Percentiles rank a stretch among this genome's conserved stretches.
phyloP scores from a whole-genome alignment of 2,329 filamentous ascomycete genomes.

The Botrytis porri region DNA sequence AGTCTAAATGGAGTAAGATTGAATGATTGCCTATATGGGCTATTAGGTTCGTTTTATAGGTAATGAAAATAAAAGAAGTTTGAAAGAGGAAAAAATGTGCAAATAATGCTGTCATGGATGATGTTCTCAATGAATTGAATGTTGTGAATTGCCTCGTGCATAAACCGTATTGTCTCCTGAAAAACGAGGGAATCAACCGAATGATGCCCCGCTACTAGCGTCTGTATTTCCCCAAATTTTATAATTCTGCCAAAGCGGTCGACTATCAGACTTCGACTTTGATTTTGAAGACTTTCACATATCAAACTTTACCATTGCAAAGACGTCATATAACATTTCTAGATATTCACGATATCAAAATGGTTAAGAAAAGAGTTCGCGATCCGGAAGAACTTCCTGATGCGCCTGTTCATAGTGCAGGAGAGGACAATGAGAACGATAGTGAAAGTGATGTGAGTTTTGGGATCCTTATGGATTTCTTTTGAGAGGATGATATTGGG shows the following conservation, averaged over 20 bases:
- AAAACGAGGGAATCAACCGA: background rate
- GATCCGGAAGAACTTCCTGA: conserved; percentile 37
- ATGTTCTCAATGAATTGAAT: background rate
- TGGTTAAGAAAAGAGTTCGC: conserved; percentile 39
- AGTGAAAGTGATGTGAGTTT: conserved; percentile 35
- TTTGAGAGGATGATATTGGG: background rate
- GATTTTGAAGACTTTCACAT: background rate
- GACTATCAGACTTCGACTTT: background rate
- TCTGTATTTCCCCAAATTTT: background rate
- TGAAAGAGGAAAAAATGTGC: no score
- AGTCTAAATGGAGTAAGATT: background rate
- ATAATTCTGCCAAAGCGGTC: conserved; percentile 13
- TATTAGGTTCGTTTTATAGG: conserved; percentile 1
- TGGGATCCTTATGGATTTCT: background rate
- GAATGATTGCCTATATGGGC: background rate
- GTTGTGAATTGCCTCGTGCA: background rate
- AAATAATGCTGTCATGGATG: background rate
- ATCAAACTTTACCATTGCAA: background rate
- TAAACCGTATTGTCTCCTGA: background rate
- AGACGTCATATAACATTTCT: background rate
- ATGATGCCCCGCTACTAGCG: conserved; percentile 10
- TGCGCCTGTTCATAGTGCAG: conserved; percentile 29
- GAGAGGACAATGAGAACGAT: conserved; percentile 34
- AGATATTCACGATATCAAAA: conserved; percentile 26
- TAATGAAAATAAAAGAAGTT: background rate